phyloP scores from a whole-genome alignment of 2,329 filamentous ascomycete genomes.

The Cladophialophora immunda region DNA sequence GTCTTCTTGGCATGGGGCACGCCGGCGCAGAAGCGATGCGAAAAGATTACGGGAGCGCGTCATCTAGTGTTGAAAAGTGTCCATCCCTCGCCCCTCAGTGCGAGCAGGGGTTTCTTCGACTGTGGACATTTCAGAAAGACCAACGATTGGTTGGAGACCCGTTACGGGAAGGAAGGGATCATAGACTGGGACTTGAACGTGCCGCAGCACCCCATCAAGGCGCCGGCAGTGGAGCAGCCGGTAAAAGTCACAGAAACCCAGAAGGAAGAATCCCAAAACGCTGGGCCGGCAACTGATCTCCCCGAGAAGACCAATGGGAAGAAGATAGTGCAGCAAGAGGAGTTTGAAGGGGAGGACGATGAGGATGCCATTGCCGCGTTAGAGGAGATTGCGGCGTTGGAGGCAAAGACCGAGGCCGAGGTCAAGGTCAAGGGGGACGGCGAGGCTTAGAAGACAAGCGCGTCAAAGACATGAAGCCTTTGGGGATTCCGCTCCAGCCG shows the following conservation, averaged over 20 bases:
- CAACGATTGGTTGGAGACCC: constrained; percentile 81
- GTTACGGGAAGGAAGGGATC: constrained; percentile 80
- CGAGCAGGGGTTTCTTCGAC: constrained; percentile 80
- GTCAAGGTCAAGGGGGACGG: neutral
- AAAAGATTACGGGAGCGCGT: constrained; percentile 68
- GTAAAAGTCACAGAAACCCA: constrained; percentile 30
- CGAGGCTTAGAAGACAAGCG: neutral
- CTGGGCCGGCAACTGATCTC: constrained; percentile 33
- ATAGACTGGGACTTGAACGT: constrained; percentile 82
- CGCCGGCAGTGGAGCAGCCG: constrained; percentile 23
- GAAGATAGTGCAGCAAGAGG: constrained; percentile 34
- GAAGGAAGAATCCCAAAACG: constrained; percentile 25
- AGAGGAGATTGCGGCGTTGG: constrained; percentile 46
- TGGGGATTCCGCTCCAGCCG: neutral
- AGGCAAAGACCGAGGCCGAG: constrained; percentile 25
- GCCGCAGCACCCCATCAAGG: constrained; percentile 35
- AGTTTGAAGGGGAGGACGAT: constrained; percentile 50
- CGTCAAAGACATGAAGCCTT: neutral
- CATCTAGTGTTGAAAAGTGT: constrained; percentile 87
- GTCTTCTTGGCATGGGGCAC: constrained; percentile 96
- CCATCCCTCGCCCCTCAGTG: constrained; percentile 93
- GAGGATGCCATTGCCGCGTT: constrained; percentile 53
- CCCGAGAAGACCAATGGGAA: constrained; percentile 42
- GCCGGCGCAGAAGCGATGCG: constrained; percentile 81
- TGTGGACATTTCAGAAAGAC: constrained; percentile 82